Conservation (phyloP, 2,329 filamentous ascomycete species). For the Fusarium brevicatenulatum region DNA sequence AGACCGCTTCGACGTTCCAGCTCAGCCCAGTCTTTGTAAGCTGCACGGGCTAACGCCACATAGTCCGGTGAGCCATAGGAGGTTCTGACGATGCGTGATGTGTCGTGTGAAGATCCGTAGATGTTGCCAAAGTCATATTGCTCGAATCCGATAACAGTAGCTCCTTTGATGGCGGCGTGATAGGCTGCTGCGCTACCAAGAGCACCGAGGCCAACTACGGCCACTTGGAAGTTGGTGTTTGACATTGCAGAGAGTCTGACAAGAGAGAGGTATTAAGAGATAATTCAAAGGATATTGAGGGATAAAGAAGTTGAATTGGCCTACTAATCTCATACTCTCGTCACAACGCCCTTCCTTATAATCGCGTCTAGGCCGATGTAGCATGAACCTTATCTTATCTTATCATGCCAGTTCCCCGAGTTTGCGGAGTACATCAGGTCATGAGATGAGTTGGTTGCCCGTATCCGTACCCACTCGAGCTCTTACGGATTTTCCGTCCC, state of each 20-base stretch:
- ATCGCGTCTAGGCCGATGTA: neutral
- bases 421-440: neutral
- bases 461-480: neutral
- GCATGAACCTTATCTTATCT: neutral
- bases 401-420: neutral
- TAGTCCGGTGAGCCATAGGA: conserved; percentile 40
- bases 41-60: conserved; percentile 35
- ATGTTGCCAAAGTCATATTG: conserved; percentile 42
- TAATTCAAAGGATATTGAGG: rapidly evolving
- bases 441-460: neutral
- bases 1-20: conserved; percentile 33
- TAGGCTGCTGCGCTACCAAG: conserved; percentile 15
- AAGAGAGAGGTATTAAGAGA: neutral
- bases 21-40: conserved; percentile 40
- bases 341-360: neutral
- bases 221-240: neutral
- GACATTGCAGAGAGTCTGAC: neutral
- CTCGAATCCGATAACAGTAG: conserved; percentile 39
- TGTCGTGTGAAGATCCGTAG: conserved; percentile 41
- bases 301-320: neutral
- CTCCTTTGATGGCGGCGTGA: conserved; percentile 32
- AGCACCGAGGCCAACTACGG: conserved; percentile 11
- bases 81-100: conserved; percentile 39
- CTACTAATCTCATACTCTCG: neutral
- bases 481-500: neutral